Conservation (phyloP, 2,329 filamentous ascomycete genomes). For the Sarocladium strictum region DNA sequence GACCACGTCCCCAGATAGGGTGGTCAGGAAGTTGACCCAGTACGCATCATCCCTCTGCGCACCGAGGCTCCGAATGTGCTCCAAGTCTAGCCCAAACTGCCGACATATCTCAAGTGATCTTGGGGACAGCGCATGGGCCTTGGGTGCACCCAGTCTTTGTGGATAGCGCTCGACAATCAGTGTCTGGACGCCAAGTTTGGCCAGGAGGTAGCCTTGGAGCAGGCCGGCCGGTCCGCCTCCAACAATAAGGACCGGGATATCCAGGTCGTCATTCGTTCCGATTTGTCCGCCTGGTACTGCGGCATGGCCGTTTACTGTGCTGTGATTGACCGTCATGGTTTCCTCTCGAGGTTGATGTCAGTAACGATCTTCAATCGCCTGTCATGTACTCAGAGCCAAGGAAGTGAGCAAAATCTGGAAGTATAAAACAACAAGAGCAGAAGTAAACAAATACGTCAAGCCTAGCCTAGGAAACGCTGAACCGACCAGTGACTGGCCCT, state of each 20-base stretch:
- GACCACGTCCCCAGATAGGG: constrained; percentile 11
- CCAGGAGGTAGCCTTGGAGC: neutral
- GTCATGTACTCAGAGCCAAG: too few relatives aligned
- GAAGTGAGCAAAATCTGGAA: neutral
- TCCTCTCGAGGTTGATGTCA: neutral
- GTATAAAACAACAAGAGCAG: too few relatives aligned
- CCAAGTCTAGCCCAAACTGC: constrained; percentile 11
- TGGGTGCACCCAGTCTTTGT: constrained; percentile 6
- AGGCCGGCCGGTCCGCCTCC: neutral
- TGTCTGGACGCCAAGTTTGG: neutral
- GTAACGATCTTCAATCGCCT: too few relatives aligned
- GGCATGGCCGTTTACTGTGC: neutral
- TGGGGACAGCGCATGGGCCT: constrained; percentile 14
- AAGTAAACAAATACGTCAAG: too few relatives aligned
- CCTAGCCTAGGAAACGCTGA: neutral
- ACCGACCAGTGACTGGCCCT: neutral
- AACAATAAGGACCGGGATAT: neutral
- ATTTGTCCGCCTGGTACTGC: neutral
- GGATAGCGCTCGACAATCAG: neutral
- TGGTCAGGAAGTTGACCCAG: constrained; percentile 12
- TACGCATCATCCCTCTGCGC: constrained; percentile 11
- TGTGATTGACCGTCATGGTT: neutral
- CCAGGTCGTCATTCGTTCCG: neutral
- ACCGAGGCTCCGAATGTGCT: constrained; percentile 11
- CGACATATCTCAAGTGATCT: constrained; percentile 14